phyloP scores from a whole-genome alignment of 2,329 filamentous ascomycete species.

The Xylaria sp. region DNA sequence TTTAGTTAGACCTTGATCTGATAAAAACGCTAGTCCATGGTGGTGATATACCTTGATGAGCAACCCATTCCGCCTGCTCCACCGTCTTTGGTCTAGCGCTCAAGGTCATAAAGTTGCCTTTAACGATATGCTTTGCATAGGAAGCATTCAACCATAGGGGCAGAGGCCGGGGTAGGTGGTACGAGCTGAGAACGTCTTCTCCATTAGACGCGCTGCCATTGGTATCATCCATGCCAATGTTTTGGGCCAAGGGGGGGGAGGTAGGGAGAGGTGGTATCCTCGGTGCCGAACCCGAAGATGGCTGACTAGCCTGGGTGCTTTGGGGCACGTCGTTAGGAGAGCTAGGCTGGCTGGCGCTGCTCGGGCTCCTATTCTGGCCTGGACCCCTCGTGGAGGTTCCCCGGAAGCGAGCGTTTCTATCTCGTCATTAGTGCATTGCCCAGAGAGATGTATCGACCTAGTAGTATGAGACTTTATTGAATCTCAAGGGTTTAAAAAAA shows the following conservation, averaged over 20 bases:
- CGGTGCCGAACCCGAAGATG: constrained; percentile 63
- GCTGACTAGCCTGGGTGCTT: constrained; percentile 61
- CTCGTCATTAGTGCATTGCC: constrained; percentile 44
- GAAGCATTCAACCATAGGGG: constrained; percentile 80
- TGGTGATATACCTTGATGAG: constrained; percentile 79
- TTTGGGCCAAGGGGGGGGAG: constrained; percentile 72
- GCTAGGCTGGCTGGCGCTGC: constrained; percentile 59
- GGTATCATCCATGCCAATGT: constrained; percentile 74
- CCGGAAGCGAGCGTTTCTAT: constrained; percentile 68
- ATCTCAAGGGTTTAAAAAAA: constrained; percentile 9
- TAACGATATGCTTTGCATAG: constrained; percentile 88
- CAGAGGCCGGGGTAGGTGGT: constrained; percentile 72
- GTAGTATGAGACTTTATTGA: constrained; percentile 8
- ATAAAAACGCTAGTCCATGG: neutral
- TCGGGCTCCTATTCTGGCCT: constrained; percentile 63
- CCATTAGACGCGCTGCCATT: constrained; percentile 57
- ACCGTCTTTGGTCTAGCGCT: constrained; percentile 93
- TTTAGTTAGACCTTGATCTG: constrained; percentile 32
- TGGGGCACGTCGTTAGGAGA: constrained; percentile 59
- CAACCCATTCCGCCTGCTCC: constrained; percentile 94
- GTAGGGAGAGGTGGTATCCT: constrained; percentile 70
- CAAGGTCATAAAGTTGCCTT: constrained; percentile 96
- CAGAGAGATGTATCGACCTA: constrained; percentile 18
- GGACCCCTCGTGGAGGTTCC: constrained; percentile 63
- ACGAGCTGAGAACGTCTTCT: constrained; percentile 67